Evolutionary conservation across 768 basidiomycete species (phyloP), one percentile per base, ranked within the genome.

Genomic region (Rhodotorula babjevae): DNA sequence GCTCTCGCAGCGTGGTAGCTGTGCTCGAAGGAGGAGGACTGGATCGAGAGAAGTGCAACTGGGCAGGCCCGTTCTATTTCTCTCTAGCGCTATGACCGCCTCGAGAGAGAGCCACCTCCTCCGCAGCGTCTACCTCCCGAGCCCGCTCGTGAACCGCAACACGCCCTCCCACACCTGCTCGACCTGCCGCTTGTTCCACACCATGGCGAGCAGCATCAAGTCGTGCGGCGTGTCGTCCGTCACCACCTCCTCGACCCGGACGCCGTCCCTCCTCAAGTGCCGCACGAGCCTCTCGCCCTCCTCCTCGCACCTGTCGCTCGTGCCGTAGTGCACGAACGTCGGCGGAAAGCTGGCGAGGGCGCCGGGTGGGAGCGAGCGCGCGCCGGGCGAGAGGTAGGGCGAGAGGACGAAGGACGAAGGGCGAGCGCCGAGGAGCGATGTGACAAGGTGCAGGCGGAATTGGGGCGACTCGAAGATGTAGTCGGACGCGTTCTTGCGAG

Each of bases 161-260:
- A 66, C 71, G 11, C 68, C 68, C 1, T 52, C 50, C 68, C 68
- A 69, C 5, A 74, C 40, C 52, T 55, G 36, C 33, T 66, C 47
- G 36, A 69, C 31, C 56, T 67, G 49, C 1, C 59, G 29, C 44
- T 62, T 52, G 11, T 53, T 63, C 74, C 74, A 75, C 4, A 67
- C 15, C 29, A 60, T 66, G 36, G 31, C 61, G 11, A 75, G 31
- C 23, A 71, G 67, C 14, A 75, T 29, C 18, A 69, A 19, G 29
- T 75, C 74, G 42, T 75, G 74, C 15, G 62, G 57, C 36, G 67
- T 67, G 33, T 75, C 74, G 23, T 58, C 49, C 12, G 63, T 72
- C 31, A 50, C 59, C 29, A 61, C 61, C 52, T 60, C 57, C 50
- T 72, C 68, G 3, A 52, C 36, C n/a, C 29, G 2, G 2, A 62